phyloP scores from a whole-genome alignment of 768 basidiomycete species.

The Podaxis sp. region DNA sequence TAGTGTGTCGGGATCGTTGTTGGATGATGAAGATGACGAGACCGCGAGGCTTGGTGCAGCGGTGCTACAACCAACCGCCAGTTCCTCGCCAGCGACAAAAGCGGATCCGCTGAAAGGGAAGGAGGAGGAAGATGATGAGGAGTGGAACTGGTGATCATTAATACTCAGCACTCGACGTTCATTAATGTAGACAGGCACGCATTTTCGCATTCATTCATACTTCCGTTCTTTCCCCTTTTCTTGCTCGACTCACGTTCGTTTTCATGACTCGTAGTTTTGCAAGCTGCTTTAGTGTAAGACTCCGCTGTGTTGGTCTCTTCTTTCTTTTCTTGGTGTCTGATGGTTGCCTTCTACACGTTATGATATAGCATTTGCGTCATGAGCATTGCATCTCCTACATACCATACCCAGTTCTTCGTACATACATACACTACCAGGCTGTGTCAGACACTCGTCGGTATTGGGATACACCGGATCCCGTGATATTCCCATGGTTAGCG shows the following conservation, averaged over 20 bases:
- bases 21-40: constrained; percentile 25
- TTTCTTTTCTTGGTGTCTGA: neutral
- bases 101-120: constrained; percentile 1
- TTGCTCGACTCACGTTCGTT: neutral
- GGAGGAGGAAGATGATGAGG: constrained; percentile 40
- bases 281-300: neutral
- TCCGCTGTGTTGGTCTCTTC: neutral
- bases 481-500: too few relatives aligned
- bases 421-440: neutral
- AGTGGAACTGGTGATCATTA: constrained; percentile 52
- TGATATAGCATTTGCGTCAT: neutral
- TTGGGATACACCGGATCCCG: too few relatives aligned
- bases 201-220: neutral
- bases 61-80: constrained; percentile 21
- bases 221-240: neutral
- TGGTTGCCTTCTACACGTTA: neutral
- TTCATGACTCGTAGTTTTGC: neutral
- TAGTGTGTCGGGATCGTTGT: constrained; percentile 20
- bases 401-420: neutral
- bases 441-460: too few relatives aligned
- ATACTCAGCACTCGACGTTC: neutral
- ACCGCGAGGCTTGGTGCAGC: constrained; percentile 18
- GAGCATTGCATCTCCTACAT: neutral
- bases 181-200: neutral
- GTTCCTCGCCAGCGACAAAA: constrained; percentile 10